Conservation (phyloP, 225 moss, liverwort and hornwort genomes). For the Polytrichum commune region DNA sequence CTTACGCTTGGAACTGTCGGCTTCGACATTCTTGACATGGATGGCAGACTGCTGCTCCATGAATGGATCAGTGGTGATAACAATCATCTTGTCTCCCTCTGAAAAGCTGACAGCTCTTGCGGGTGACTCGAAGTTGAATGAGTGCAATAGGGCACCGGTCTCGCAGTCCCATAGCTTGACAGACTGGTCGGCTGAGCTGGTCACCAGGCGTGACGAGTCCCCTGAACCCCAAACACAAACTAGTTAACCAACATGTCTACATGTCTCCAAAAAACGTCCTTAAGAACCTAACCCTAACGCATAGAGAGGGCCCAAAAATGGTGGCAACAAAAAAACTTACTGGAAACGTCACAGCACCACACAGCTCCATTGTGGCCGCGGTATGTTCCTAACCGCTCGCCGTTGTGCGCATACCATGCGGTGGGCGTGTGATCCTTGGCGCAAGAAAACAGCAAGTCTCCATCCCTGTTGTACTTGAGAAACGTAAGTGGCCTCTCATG, state of each 20-base stretch:
- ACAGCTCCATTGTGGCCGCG: constrained; percentile 90
- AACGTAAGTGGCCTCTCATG: constrained; percentile 92
- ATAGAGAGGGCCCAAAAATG: neutral
- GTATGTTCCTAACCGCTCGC: constrained; percentile 84
- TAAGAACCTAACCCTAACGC: neutral
- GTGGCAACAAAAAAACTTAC: constrained; percentile 16
- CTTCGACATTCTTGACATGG: constrained; percentile 75
- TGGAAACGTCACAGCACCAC: constrained; percentile 87
- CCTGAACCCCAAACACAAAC: constrained; percentile 32
- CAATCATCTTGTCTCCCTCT: constrained; percentile 76
- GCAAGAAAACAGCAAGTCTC: constrained; percentile 85
- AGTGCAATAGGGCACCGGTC: constrained; percentile 64
- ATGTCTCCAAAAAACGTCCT: neutral
- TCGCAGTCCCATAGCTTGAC: constrained; percentile 87
- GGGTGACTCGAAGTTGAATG: constrained; percentile 78
- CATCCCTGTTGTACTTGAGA: constrained; percentile 86
- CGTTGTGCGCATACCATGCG: constrained; percentile 85
- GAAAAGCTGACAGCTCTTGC: constrained; percentile 83
- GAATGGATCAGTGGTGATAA: constrained; percentile 89
- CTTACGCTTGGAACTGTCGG: constrained; percentile 54
- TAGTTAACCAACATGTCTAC: neutral
- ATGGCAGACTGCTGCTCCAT: constrained; percentile 85
- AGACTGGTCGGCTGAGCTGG: constrained; percentile 82
- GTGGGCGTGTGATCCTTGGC: constrained; percentile 95
- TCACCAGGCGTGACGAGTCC: constrained; percentile 75